Evolutionary conservation across 768 basidiomycete species (phyloP).

Genomic region (Dioszegia aurantiaca): DNA sequence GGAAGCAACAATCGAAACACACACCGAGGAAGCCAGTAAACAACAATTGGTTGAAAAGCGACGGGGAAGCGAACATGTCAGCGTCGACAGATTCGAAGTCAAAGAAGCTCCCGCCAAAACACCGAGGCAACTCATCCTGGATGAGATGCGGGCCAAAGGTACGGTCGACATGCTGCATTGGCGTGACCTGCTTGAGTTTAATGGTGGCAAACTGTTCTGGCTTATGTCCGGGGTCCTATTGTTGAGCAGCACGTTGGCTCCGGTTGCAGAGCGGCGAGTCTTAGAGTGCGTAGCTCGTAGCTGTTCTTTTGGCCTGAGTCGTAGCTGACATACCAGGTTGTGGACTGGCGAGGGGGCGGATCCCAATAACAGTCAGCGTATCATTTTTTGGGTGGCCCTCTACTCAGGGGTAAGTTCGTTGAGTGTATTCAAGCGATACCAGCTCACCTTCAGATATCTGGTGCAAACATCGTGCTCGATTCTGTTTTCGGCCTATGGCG

Average conservation of each 20-base stretch:
- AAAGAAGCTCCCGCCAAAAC: conserved; percentile 27
- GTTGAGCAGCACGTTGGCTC: conserved; percentile 10
- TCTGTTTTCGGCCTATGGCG: conserved; percentile 10
- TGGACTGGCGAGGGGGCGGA: conserved; percentile 28
- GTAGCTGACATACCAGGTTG: conserved; percentile 18
- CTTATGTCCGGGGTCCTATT: conserved; percentile 13
- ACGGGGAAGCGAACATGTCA: neutral
- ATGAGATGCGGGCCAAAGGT: conserved; percentile 29
- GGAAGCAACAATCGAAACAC: neutral
- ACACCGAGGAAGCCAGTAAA: neutral
- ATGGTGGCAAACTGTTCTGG: conserved; percentile 32
- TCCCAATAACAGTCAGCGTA: neutral
- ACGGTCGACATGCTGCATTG: conserved; percentile 25
- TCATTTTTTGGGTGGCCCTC: conserved; percentile 29
- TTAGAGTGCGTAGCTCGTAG: conserved; percentile 31
- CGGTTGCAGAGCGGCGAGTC: conserved; percentile 26
- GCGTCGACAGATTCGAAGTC: conserved; percentile 17
- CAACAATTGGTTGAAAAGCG: neutral
- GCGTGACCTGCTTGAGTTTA: conserved; percentile 26
- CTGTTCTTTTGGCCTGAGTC: neutral
- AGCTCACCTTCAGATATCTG: conserved; percentile 20
- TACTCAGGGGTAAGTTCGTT: conserved; percentile 28
- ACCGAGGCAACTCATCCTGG: conserved; percentile 34
- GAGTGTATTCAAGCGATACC: neutral
- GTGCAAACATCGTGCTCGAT: conserved; percentile 12